A percentile compares a stretch with the other conserved stretches of the same genome.
These are phyloP conservation scores for Lactarius vividus DNA, from an alignment of 768 basidiomycete genomes.

Conservation along the genomic window DNA sequence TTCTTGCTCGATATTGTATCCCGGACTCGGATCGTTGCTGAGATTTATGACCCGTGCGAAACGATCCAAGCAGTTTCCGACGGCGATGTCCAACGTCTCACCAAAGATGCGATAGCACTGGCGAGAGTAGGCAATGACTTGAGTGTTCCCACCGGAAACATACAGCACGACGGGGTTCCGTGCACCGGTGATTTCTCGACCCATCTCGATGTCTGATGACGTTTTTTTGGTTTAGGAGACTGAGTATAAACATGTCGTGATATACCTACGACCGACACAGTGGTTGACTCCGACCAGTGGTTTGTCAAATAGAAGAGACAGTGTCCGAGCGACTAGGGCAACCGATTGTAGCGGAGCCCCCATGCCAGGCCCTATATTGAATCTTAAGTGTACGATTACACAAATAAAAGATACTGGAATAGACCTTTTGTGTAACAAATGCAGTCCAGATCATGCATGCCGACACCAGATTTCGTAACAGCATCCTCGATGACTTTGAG, in stretches of 20 bases:
- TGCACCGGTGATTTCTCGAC: slow-evolving; percentile 89
- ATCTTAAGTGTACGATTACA: neutral
- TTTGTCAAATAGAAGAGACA: slow-evolving; percentile 84
- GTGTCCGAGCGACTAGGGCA: slow-evolving; percentile 86
- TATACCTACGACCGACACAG: slow-evolving; percentile 86
- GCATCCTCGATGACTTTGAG: slow-evolving; percentile 78
- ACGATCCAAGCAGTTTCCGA: slow-evolving; percentile 96
- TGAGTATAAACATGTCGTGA: slow-evolving; percentile 2
- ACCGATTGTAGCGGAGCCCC: slow-evolving; percentile 95
- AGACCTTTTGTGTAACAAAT: slow-evolving; percentile 97
- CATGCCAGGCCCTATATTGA: slow-evolving; percentile 89
- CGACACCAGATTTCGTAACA: slow-evolving; percentile 60
- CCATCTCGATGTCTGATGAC: slow-evolving; percentile 93
- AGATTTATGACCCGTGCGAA: slow-evolving; percentile 94
- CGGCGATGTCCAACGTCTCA: slow-evolving; percentile 98
- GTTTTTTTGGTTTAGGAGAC: neutral
- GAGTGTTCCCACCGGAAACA: slow-evolving; percentile 98
- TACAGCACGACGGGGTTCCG: slow-evolving; percentile 96
- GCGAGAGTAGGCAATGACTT: slow-evolving; percentile 97
- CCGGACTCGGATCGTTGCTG: slow-evolving; percentile 93
- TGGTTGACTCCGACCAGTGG: slow-evolving; percentile 98
- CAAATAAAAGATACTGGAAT: slow-evolving; percentile 2
- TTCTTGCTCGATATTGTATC: slow-evolving; percentile 95
- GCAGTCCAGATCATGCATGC: slow-evolving; percentile 81
- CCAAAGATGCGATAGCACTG: slow-evolving; percentile 98